These are phyloP conservation scores for Mortierella sp. DNA, from an alignment of 371 early-diverging fungal genomes.

Conservation along the genomic window DNA sequence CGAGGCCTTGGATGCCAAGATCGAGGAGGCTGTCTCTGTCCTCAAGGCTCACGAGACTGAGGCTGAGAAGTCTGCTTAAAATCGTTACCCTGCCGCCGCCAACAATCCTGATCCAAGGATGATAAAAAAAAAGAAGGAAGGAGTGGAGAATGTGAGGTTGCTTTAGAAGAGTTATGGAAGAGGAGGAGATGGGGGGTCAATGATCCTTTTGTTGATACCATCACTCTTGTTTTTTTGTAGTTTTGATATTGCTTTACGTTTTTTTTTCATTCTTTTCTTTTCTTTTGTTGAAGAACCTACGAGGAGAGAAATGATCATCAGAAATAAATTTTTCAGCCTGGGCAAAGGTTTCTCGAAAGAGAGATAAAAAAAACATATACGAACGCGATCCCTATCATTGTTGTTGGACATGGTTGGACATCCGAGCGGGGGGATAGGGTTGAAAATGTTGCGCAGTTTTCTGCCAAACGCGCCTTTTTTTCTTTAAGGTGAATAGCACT, in stretches of 20 bases:
- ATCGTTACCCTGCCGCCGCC: background rate
- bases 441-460: too few relatives aligned
- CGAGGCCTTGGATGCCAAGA: conserved; percentile 76
- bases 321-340: conserved; percentile 20
- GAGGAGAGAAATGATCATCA: conserved; percentile 8
- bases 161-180: background rate
- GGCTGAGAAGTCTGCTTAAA: conserved; percentile 47
- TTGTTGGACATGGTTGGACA: background rate
- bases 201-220: background rate
- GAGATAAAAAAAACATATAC: conserved; percentile 15
- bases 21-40: conserved; percentile 90
- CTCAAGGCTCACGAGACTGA: conserved; percentile 77
- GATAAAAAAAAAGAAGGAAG: conserved; percentile 13
- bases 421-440: too few relatives aligned
- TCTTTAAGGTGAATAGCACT: too few relatives aligned
- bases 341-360: conserved; percentile 28
- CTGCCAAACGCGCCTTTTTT: too few relatives aligned
- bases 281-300: conserved; percentile 17
- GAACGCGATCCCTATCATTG: background rate
- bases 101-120: background rate
- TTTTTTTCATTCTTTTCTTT: background rate
- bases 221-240: background rate
- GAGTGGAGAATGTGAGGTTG: background rate
- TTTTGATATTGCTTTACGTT: background rate
- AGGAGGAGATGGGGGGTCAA: background rate